A percentile compares a stretch with the other conserved stretches of the same genome.
These are phyloP conservation scores for Alternaria sp. DNA, from an alignment of 2,329 filamentous ascomycete genomes.

Conservation along the genomic window DNA sequence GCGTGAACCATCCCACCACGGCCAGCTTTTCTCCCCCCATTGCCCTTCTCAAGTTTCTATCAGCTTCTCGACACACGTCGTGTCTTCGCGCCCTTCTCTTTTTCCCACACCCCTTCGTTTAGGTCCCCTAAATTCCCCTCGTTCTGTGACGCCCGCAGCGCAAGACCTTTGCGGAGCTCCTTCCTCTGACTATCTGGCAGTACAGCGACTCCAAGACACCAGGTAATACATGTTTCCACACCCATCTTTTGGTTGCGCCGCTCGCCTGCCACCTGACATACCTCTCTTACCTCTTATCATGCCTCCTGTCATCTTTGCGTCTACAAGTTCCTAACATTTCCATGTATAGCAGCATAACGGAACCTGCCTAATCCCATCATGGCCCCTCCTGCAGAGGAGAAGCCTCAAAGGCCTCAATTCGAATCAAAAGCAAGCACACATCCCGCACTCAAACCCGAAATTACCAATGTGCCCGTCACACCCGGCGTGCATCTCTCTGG, in stretches of 20 bases:
- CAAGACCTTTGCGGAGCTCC: conserved; percentile 12
- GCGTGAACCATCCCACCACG: conserved; percentile 22
- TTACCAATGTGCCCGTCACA: conserved; percentile 54
- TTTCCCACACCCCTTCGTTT: conserved; percentile 4
- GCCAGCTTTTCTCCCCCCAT: conserved; percentile 25
- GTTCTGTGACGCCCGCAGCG: conserved; percentile 13
- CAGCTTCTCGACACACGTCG: conserved; percentile 8
- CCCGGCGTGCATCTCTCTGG: conserved; percentile 51
- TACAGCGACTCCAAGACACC: conserved; percentile 2
- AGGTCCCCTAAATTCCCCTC: not conserved
- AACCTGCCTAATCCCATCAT: conserved; percentile 26
- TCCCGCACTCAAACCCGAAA: conserved; percentile 51
- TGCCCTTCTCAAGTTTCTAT: conserved; percentile 14
- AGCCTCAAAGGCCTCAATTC: conserved; percentile 29
- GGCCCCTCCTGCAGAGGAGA: conserved; percentile 35
- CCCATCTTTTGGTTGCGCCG: not conserved
- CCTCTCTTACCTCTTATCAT: not conserved
- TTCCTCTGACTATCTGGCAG: conserved; percentile 17
- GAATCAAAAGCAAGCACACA: conserved; percentile 42
- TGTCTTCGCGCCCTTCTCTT: not conserved
- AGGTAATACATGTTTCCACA: conserved; percentile 15
- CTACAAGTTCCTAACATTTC: conserved; percentile 23
- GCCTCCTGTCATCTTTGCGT: conserved; percentile 8
- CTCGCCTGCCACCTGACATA: not conserved
- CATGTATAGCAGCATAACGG: conserved; percentile 35